Base-by-base conservation (phyloP, 2,329 filamentous ascomycete species). In the Podosphaera fusca region DNA sequence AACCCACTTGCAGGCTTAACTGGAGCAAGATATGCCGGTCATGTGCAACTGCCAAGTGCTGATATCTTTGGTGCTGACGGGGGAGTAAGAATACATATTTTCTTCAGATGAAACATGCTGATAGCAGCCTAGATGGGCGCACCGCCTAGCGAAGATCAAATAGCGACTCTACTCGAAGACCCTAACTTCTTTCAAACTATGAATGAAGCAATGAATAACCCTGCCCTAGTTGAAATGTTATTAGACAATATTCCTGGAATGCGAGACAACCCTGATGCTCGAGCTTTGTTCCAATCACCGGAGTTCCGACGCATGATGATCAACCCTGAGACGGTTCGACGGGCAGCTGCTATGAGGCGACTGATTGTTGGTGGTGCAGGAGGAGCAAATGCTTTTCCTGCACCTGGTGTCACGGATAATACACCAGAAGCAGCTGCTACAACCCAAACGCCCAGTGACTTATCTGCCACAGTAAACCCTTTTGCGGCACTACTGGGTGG, bases 201-300 rank as follows among this genome's bases (percentile, higher is more conserved):
- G 79, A 94, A 92, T 69, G 90, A 95, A 70, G 87, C 89, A 40
- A 84, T 98, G 69, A 86, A 89, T 69, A 96, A 96, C 70, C 90
- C 92, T n/a, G 79, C 82, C 21, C 85, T 98, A 64, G 79, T 96
- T 67, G 87, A 96, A 67, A 87, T 94, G 78, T 86, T 96, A 78
- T 88, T 98, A 64, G 81, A 92, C 64, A 80, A 84, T 66, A 95
- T 95, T 67, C 92, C 92, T 2, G 83, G 87, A 76, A 74, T 88
- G 21, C 78, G 82, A 64, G 77, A 80, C 59, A 79, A 75, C 30
- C 85, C 85, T 46, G 79, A 84, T 59, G 85, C 86, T 30, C 80
- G 88, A 63, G 81, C 94, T 66, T 84, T 95, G 70, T 79, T 98
- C 64, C 82, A 87, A 59, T 92, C 89, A 31, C 89, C 89, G 0